Conservation (phyloP, 805 yeast species). For the Kazachstania taianensis region DNA sequence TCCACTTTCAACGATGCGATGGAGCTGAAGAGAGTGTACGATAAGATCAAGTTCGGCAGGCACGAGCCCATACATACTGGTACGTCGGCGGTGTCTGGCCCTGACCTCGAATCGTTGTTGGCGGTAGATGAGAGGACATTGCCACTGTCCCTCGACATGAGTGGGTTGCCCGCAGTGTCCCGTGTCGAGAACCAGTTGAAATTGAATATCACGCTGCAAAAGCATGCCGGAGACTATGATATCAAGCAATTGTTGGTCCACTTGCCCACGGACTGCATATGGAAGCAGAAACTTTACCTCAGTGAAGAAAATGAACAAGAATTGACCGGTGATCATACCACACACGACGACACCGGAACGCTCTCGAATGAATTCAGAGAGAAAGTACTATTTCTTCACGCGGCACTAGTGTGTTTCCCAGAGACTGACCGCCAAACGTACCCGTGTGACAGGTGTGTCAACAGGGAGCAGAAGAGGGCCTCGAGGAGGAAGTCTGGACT, state of each 20-base stretch:
- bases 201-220: slow-evolving; percentile 45
- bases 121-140: slow-evolving; percentile 18
- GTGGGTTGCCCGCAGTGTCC: slow-evolving; percentile 66
- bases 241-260: slow-evolving; percentile 62
- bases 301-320: slow-evolving; percentile 39
- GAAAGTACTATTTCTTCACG: slow-evolving; percentile 58
- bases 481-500: slow-evolving; percentile 81
- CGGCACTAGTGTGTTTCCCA: slow-evolving; percentile 60
- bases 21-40: no score
- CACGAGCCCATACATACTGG: neutral
- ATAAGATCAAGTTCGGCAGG: neutral
- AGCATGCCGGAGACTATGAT: slow-evolving; percentile 42
- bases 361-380: slow-evolving; percentile 34
- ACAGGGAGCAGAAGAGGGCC: slow-evolving; percentile 89
- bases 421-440: slow-evolving; percentile 45
- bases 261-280: slow-evolving; percentile 77
- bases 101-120: no score
- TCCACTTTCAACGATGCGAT: no score
- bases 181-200: slow-evolving; percentile 96
- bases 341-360: no score
- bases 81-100: no score
- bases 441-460: slow-evolving; percentile 81
- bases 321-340: no score
- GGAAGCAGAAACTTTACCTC: slow-evolving; percentile 76
- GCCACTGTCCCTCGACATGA: slow-evolving; percentile 39